A percentile compares a stretch with the other conserved stretches of the same genome.
These are phyloP conservation scores for Purpureocillium takamizusanense DNA, from an alignment of 2,329 filamentous ascomycete genomes.

Conservation along the genomic window DNA sequence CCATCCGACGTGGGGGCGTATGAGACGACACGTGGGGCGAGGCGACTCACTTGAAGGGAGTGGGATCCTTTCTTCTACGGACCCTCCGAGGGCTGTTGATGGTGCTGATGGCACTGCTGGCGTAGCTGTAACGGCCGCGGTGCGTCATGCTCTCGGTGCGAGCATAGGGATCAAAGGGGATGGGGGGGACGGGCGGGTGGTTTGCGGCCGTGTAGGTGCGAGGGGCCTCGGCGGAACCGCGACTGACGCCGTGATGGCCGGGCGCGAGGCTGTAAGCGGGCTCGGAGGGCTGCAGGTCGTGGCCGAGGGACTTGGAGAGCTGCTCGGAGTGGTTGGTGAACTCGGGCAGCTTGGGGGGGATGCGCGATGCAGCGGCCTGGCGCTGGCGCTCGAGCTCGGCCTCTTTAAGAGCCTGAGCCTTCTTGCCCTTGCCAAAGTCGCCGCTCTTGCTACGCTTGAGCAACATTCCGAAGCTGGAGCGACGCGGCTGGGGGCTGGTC, in stretches of 20 bases:
- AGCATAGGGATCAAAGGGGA: conserved; percentile 68
- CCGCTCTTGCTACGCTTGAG: conserved; percentile 60
- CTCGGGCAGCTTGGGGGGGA: conserved; percentile 43
- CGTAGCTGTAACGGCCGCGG: conserved; percentile 92
- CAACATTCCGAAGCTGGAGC: conserved; percentile 46
- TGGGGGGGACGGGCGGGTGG: conserved; percentile 44
- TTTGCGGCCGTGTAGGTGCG: conserved; percentile 31
- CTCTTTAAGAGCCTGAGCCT: conserved; percentile 44
- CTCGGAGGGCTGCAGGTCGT: conserved; percentile 51
- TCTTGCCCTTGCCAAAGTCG: conserved; percentile 53
- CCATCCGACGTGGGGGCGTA: too few relatives aligned
- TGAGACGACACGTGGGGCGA: background rate
- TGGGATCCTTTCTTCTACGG: conserved; percentile 91
- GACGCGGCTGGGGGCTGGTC: conserved; percentile 21
- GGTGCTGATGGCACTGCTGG: conserved; percentile 81
- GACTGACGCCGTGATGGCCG: conserved; percentile 24
- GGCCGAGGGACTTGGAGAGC: conserved; percentile 34
- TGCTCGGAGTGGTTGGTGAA: conserved; percentile 39
- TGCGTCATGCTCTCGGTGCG: conserved; percentile 93
- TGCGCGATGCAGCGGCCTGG: conserved; percentile 34
- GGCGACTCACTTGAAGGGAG: conserved; percentile 88
- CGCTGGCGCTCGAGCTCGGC: conserved; percentile 43
- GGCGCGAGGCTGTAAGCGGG: conserved; percentile 45
- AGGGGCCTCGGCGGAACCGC: conserved; percentile 43
- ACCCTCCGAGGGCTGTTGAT: conserved; percentile 90